Evolutionary conservation across 805 yeast genomes (phyloP).

Genomic region (Allodekkera sacchari): DNA sequence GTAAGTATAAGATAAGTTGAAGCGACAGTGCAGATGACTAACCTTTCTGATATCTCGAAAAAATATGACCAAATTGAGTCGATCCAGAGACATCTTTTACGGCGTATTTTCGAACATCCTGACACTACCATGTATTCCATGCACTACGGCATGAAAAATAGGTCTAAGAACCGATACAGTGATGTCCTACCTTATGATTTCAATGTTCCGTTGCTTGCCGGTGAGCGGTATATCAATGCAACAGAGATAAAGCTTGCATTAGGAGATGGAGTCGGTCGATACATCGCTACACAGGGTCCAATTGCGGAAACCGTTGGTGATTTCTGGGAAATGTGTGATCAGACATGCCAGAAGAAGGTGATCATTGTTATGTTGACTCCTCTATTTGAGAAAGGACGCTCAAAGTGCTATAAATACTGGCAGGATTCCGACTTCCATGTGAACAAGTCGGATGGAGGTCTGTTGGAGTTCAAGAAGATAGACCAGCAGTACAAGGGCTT

Average conservation of each 20-base stretch:
- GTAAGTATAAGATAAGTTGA: too few relatives aligned
- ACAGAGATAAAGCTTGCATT: constrained; percentile 18
- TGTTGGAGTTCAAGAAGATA: constrained; percentile 1
- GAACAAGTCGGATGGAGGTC: constrained; percentile 1
- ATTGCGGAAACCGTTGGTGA: constrained; percentile 63
- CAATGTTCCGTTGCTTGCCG: constrained; percentile 37
- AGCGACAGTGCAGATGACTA: too few relatives aligned
- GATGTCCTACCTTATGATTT: constrained; percentile 60
- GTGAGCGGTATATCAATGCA: constrained; percentile 34
- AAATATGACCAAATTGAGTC: too few relatives aligned
- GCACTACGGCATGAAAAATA: background rate
- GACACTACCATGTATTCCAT: background rate
- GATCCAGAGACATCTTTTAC: too few relatives aligned
- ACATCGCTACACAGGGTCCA: constrained; percentile 92
- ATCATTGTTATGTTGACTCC: constrained; percentile 72
- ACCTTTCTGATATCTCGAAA: too few relatives aligned
- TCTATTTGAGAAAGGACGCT: constrained; percentile 31
- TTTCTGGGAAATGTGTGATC: constrained; percentile 50
- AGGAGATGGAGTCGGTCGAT: constrained; percentile 18
- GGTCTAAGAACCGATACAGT: constrained; percentile 41
- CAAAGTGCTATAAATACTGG: constrained; percentile 27
- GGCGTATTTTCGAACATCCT: too few relatives aligned
- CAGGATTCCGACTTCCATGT: constrained; percentile 3
- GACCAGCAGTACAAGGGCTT: background rate
- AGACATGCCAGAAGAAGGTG: constrained; percentile 22